Evolutionary conservation across 2,329 filamentous ascomycete species (phyloP).

Genomic region (Sarocladium brachiariae): DNA sequence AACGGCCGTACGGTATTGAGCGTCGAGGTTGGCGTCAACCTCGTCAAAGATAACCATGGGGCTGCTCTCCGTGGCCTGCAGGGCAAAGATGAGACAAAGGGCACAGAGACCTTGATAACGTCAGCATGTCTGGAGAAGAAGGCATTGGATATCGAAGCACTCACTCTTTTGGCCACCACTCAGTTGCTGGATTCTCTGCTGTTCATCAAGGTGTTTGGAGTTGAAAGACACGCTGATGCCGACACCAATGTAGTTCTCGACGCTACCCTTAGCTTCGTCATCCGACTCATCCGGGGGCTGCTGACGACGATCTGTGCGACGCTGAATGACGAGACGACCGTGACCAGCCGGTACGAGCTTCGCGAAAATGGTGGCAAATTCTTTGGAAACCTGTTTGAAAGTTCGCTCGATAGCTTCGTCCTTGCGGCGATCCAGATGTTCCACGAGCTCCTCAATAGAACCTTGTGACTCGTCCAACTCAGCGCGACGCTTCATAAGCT

Average conservation of each 20-base stretch:
- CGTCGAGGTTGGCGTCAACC: constrained; percentile 96
- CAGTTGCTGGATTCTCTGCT: constrained; percentile 95
- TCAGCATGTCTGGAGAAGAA: constrained; percentile 5
- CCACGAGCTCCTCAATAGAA: constrained; percentile 88
- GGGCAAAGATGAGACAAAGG: constrained; percentile 97
- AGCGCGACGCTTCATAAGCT: constrained; percentile 72
- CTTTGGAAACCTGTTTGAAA: constrained; percentile 93
- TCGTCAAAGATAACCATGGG: constrained; percentile 99
- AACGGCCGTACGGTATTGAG: constrained; percentile 94
- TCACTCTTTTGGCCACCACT: constrained; percentile 95
- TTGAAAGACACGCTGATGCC: constrained; percentile 98
- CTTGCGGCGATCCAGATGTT: constrained; percentile 87
- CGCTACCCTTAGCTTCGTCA: constrained; percentile 60
- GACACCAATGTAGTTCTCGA: constrained; percentile 95
- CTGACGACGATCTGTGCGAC: constrained; percentile 68
- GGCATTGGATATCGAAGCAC: constrained; percentile 23
- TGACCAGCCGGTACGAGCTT: constrained; percentile 91
- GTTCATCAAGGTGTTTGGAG: constrained; percentile 88
- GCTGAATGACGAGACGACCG: constrained; percentile 86
- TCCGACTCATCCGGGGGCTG: constrained; percentile 52
- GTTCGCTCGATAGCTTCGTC: constrained; percentile 97
- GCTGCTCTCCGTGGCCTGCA: constrained; percentile 93
- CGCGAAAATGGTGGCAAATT: constrained; percentile 90
- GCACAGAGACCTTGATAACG: constrained; percentile 69
- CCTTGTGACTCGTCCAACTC: constrained; percentile 82